phyloP scores from a whole-genome alignment of 1,139 yeast species.

The Hyphopichia wangnamkhiaoensis region DNA sequence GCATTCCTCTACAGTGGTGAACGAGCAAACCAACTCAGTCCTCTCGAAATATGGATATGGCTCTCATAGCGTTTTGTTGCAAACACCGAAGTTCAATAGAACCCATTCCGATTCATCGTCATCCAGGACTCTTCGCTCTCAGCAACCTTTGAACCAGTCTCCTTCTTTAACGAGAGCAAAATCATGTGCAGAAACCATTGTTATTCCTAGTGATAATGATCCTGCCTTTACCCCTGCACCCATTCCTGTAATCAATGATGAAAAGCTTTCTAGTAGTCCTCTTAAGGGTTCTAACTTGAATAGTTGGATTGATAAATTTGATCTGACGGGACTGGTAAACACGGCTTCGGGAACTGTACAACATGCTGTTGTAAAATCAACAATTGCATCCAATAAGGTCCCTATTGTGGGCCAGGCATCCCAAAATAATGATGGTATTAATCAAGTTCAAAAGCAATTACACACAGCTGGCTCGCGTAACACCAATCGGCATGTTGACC shows the following conservation, averaged over 20 bases:
- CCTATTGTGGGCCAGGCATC: too few species aligned
- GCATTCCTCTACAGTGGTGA: slow-evolving; percentile 19
- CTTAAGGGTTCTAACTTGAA: slow-evolving; percentile 16
- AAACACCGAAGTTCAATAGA: slow-evolving; percentile 25
- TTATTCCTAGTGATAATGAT: too few species aligned
- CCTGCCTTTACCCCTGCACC: too few species aligned
- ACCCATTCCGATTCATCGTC: slow-evolving; percentile 30
- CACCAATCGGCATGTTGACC: too few species aligned
- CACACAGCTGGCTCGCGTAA: too few species aligned
- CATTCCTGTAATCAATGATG: not conserved
- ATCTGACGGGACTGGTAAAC: slow-evolving; percentile 11
- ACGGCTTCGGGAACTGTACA: too few species aligned
- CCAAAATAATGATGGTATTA: too few species aligned
- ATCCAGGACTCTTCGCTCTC: slow-evolving; percentile 9
- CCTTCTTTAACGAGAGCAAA: slow-evolving; percentile 31
- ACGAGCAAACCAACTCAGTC: slow-evolving; percentile 38
- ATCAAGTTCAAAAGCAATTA: too few species aligned
- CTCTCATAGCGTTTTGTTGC: slow-evolving; percentile 25
- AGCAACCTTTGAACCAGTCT: slow-evolving; percentile 11
- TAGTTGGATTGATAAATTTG: slow-evolving; percentile 39
- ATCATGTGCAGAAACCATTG: slow-evolving; percentile 27
- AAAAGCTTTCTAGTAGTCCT: not conserved
- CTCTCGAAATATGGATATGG: slow-evolving; percentile 41
- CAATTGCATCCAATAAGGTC: too few species aligned
- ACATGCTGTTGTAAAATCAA: too few species aligned